These are phyloP conservation scores for Cladophialophora yegresii DNA, from an alignment of 2,329 filamentous ascomycete species.

Conservation along the genomic window DNA sequence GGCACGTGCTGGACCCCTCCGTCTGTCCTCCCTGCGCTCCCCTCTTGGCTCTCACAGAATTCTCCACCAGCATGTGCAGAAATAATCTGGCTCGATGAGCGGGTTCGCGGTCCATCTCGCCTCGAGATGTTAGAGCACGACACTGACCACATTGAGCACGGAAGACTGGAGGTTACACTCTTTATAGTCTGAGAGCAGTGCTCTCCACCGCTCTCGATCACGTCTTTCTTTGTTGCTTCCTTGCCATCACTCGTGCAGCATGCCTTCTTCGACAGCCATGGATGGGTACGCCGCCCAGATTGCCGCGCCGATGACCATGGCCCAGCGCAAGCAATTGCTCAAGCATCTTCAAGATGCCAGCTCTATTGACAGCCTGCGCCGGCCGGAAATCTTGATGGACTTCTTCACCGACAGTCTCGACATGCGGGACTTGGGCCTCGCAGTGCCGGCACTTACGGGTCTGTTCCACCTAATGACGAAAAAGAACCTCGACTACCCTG, in stretches of 20 bases:
- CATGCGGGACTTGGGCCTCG: slow-evolving; percentile 73
- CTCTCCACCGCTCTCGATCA: slow-evolving; percentile 19
- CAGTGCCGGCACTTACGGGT: slow-evolving; percentile 83
- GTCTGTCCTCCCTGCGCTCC: background rate
- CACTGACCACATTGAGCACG: slow-evolving; percentile 12
- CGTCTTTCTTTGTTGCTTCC: background rate
- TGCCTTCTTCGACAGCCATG: slow-evolving; percentile 32
- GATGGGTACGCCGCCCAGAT: slow-evolving; percentile 32
- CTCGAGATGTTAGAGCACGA: slow-evolving; percentile 7
- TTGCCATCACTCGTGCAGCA: slow-evolving; percentile 12
- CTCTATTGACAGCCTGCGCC: slow-evolving; percentile 67
- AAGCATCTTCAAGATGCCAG: slow-evolving; percentile 42
- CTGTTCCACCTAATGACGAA: slow-evolving; percentile 93
- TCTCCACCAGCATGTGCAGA: slow-evolving; percentile 9
- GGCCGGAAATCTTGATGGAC: slow-evolving; percentile 88
- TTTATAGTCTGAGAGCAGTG: slow-evolving; percentile 21
- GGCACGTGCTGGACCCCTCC: background rate
- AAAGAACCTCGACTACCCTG: slow-evolving; percentile 92
- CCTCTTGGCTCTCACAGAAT: slow-evolving; percentile 1
- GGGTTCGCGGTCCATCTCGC: slow-evolving; percentile 8
- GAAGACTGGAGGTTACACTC: background rate
- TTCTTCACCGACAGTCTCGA: slow-evolving; percentile 96
- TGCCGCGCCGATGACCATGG: slow-evolving; percentile 58
- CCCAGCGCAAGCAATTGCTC: slow-evolving; percentile 78
- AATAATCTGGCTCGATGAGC: slow-evolving; percentile 12